Evolutionary conservation across 257 asterid species (phyloP), one percentile per base, ranked within the genome.

Genomic region (Plantago elongata): DNA sequence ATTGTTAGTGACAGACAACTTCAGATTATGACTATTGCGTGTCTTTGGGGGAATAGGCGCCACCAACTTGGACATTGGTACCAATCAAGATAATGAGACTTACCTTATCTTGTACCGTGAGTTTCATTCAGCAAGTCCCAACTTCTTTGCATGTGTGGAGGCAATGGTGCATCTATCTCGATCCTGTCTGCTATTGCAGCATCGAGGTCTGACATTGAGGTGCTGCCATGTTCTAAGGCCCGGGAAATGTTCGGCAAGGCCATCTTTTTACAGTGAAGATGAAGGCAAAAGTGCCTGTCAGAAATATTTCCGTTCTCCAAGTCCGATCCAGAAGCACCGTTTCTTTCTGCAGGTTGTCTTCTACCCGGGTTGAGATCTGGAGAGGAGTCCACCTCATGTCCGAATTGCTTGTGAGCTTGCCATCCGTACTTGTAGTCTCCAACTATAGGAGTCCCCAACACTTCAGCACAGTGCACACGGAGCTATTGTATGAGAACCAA

Each of bases 391-490:
- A 72, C 51, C 9, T 30, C 18, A n/a, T 67, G 86, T 57, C 75
- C 82, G 51, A 79, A 64, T 60, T 81, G 80, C 80, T 74, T 84
- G 83, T 89, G 99, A 52, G 89, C 86, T 79, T 83, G 93, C 89
- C 99, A 78, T 48, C 99, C 99, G 14, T 92, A 92, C 76, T 82
- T 89, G 80, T 81, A 92, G 70, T 92, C 99, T 68, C 99, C 97
- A 17, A 89, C 87, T 69, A 92, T 92, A 3, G 99, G 99, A n/a
- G 96, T 92, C 60, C 99, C 94, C 90, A 92, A 67, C 48, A 85
- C 95, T 73, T 92, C 94, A 3, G 99, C 97, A 62, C 99, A 86
- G 72, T 92, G 97, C 68, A 89, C 99, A 2, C 97, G 94, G 38
- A 92, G 89, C 97, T 89, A 61, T 77, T 72, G 11, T 51, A 18